These are phyloP conservation scores for Teratosphaeria destructans DNA, from an alignment of 2,329 filamentous ascomycete genomes.

Conservation along the genomic window DNA sequence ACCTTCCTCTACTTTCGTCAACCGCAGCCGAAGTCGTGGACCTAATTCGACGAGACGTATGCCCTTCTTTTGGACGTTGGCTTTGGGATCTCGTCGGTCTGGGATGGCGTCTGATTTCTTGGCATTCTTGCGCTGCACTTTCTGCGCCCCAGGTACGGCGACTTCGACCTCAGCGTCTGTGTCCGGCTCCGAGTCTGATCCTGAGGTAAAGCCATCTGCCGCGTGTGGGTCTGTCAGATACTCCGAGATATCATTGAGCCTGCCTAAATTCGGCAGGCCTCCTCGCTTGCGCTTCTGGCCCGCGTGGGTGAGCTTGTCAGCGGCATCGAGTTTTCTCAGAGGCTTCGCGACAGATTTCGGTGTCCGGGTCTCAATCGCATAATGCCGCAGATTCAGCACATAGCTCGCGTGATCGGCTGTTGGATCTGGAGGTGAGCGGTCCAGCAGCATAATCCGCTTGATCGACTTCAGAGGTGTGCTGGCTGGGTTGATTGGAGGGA, in stretches of 20 bases:
- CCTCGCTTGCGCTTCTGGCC: slow-evolving; percentile 33
- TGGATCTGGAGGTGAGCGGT: slow-evolving; percentile 42
- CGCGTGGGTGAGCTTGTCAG: slow-evolving; percentile 59
- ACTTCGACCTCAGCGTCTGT: slow-evolving; percentile 95
- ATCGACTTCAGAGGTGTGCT: slow-evolving; percentile 85
- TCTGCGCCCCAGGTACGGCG: slow-evolving; percentile 48
- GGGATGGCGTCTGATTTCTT: slow-evolving; percentile 7
- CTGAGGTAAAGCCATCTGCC: slow-evolving; percentile 75
- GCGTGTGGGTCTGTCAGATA: slow-evolving; percentile 76
- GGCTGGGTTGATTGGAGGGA: slow-evolving; percentile 90
- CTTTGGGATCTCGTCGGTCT: slow-evolving; percentile 28
- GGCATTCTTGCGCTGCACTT: slow-evolving; percentile 34
- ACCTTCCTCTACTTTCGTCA: slow-evolving; percentile 95
- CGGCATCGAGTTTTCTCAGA: slow-evolving; percentile 72
- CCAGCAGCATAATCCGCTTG: slow-evolving; percentile 77
- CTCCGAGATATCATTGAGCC: slow-evolving; percentile 85
- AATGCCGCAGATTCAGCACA: slow-evolving; percentile 80
- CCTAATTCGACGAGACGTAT: slow-evolving; percentile 90
- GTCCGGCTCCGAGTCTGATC: slow-evolving; percentile 84
- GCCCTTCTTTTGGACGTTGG: slow-evolving; percentile 66
- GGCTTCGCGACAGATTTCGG: slow-evolving; percentile 70
- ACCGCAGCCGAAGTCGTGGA: slow-evolving; percentile 73
- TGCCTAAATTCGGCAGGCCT: slow-evolving; percentile 76
- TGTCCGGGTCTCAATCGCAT: slow-evolving; percentile 83
- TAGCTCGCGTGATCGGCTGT: slow-evolving; percentile 39